A percentile compares a stretch with the other conserved stretches of the same genome.
Evolutionary conservation across 2,329 filamentous ascomycete species (phyloP).

Genomic region (Claviceps maximensis): DNA sequence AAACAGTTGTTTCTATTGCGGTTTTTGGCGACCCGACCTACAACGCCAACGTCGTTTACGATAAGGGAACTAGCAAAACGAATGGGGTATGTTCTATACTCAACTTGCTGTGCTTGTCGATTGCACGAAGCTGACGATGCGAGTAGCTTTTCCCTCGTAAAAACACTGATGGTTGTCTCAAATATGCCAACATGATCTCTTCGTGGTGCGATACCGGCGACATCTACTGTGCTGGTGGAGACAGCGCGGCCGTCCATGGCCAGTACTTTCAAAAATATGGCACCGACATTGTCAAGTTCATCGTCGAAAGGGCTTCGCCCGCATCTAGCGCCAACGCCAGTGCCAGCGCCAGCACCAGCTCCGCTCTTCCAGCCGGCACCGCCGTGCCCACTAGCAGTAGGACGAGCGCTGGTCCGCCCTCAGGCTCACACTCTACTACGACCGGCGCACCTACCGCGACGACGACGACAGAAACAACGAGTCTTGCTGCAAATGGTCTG

Average conservation of each 20-base stretch:
- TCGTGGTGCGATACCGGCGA: conserved; percentile 31
- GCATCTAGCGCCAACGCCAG: neutral
- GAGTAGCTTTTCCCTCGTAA: conserved; percentile 24
- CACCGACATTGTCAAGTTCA: conserved; percentile 20
- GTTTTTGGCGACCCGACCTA: conserved; percentile 30
- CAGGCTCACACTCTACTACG: neutral
- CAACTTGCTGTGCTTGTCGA: neutral
- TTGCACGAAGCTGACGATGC: neutral
- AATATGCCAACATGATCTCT: conserved; percentile 21
- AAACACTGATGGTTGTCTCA: conserved; percentile 21
- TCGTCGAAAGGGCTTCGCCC: conserved; percentile 18
- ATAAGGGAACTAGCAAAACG: conserved; percentile 22
- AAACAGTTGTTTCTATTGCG: conserved; percentile 25
- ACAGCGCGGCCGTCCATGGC: conserved; percentile 17
- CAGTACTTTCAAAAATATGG: conserved; percentile 24
- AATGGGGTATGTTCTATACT: conserved; percentile 24
- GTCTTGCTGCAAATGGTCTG: neutral
- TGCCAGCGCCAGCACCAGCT: conserved; percentile 3
- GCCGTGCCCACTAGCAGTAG: neutral
- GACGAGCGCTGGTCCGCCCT: neutral
- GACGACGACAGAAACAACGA: conserved; percentile 2
- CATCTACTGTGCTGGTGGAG: conserved; percentile 25
- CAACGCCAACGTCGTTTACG: conserved; percentile 21
- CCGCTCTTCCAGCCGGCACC: neutral
- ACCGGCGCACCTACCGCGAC: neutral